These are phyloP conservation scores for Trichoderma oligosporum DNA, from an alignment of 2,329 filamentous ascomycete species.

Conservation along the genomic window DNA sequence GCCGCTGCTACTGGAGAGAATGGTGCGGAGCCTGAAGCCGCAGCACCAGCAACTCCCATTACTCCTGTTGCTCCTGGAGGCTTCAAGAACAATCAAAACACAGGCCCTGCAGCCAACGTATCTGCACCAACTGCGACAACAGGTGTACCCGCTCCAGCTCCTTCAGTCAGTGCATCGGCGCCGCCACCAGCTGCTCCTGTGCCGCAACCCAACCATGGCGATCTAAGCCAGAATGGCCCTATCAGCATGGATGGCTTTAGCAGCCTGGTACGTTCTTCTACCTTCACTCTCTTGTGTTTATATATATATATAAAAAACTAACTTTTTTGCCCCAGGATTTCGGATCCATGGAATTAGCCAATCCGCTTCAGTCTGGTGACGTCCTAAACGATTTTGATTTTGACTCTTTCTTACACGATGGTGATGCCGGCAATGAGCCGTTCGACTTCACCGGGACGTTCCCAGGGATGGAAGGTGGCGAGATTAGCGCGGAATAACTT, in stretches of 20 bases:
- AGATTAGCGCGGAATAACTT: constrained; percentile 55
- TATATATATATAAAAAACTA: constrained; percentile 11
- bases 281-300: not conserved
- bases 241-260: constrained; percentile 45
- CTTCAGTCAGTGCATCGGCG: constrained; percentile 30
- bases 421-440: constrained; percentile 43
- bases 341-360: constrained; percentile 50
- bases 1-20: constrained; percentile 57
- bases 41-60: constrained; percentile 61
- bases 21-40: constrained; percentile 53
- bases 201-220: constrained; percentile 43
- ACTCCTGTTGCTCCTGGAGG: constrained; percentile 51
- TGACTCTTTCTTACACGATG: constrained; percentile 62
- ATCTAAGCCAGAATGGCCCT: constrained; percentile 44
- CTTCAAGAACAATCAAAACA: constrained; percentile 41
- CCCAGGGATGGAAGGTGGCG: constrained; percentile 50
- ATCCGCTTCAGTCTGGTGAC: constrained; percentile 51
- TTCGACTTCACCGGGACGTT: constrained; percentile 56
- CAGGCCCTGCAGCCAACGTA: constrained; percentile 30
- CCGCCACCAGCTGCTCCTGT: constrained; percentile 43
- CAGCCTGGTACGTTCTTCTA: constrained; percentile 40
- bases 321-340: constrained; percentile 39
- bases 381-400: constrained; percentile 65
- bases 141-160: constrained; percentile 31
- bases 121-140: constrained; percentile 27